Evolutionary conservation across 805 yeast genomes (phyloP), one percentile per base, ranked within the genome.

Genomic region (Lipomyces kockii): DNA sequence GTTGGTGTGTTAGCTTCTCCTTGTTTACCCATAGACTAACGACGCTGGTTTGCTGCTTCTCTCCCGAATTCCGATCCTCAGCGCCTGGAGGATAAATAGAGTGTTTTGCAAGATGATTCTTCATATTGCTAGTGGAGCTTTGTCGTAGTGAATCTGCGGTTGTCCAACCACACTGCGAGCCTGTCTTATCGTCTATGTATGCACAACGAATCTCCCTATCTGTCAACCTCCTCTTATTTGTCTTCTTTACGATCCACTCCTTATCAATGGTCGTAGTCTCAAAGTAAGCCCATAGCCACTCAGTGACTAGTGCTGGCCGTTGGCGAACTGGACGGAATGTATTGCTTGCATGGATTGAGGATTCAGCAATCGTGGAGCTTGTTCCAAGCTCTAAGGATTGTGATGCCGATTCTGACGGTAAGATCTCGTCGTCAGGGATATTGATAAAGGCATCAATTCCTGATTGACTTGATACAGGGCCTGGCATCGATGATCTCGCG

Each of bases 221-320:
- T 51, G 54, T 51, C 54, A 51, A 51, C 25, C 32, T 51, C 54
- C 54, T 51, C 54, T 51, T 51, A 9, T 51, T 51, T 20, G 54
- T 20, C 54, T 51, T 51, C 29, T 51, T 51, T 51, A 51, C 29
- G 29, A 20, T 51, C 32, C 54, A 51, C 54, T 51, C 54, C 54
- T 27, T 51, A 51, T 51, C 29, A 51, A 51, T 12, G 17, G 29
- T 51, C 29, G 54, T 51, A 20, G 54, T 51, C 54, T 51, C 54
- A 51, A 51, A 20, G 54, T 51, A 51, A 2, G 54, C 54, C 54
- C 54, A 51, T 27, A 20, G 54, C 54, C 54, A 51, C 54, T 51
- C 54, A 51, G 29, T 51, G 54, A 20, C 54, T 25, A 32, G 54
- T 27, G 54, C 54, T 51, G 54, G 54, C 29, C 54, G 54, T 51